Evolutionary conservation across 768 basidiomycete species (phyloP).

Genomic region (Lactarius trivialis): DNA sequence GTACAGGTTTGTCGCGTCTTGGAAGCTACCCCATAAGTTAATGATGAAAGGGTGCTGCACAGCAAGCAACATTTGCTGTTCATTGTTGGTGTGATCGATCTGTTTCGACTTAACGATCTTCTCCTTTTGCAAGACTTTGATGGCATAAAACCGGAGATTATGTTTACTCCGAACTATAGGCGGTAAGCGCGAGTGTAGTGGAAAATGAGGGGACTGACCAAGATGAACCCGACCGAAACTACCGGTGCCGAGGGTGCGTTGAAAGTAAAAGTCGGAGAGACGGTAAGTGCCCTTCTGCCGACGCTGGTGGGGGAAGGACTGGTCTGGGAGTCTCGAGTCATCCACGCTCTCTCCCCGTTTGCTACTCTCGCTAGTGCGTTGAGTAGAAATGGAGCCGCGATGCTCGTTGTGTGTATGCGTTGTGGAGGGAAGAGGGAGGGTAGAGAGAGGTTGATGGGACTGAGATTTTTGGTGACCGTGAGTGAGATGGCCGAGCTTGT

Average conservation of each 20-base stretch:
- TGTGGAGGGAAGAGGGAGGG: too few species aligned
- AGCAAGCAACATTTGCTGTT: slow-evolving; percentile 76
- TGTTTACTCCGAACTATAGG: slow-evolving; percentile 78
- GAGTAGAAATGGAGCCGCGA: slow-evolving; percentile 62
- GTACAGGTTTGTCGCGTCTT: slow-evolving; percentile 88
- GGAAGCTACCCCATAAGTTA: slow-evolving; percentile 94
- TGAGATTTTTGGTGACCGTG: slow-evolving; percentile 24
- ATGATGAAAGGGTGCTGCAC: slow-evolving; percentile 92
- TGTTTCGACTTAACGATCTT: slow-evolving; percentile 91
- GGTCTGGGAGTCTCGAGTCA: slow-evolving; percentile 9
- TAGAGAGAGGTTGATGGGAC: slow-evolving; percentile 18
- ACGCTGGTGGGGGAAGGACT: slow-evolving; percentile 31
- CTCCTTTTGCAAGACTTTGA: slow-evolving; percentile 92
- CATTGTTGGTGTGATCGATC: slow-evolving; percentile 95
- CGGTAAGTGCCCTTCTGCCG: slow-evolving; percentile 63
- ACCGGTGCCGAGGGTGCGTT: slow-evolving; percentile 84
- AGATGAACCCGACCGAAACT: slow-evolving; percentile 97
- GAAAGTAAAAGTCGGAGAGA: slow-evolving; percentile 71
- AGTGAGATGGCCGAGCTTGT: slow-evolving; percentile 28
- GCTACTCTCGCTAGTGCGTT: slow-evolving; percentile 53
- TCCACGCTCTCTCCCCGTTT: slow-evolving; percentile 35
- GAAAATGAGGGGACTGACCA: slow-evolving; percentile 38
- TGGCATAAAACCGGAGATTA: slow-evolving; percentile 92
- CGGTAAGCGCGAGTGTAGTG: background rate
- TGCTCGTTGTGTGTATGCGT: slow-evolving; percentile 34